Evolutionary conservation across 805 yeast species (phyloP).

Genomic region (Vanderwaltozyma verrucispora): DNA sequence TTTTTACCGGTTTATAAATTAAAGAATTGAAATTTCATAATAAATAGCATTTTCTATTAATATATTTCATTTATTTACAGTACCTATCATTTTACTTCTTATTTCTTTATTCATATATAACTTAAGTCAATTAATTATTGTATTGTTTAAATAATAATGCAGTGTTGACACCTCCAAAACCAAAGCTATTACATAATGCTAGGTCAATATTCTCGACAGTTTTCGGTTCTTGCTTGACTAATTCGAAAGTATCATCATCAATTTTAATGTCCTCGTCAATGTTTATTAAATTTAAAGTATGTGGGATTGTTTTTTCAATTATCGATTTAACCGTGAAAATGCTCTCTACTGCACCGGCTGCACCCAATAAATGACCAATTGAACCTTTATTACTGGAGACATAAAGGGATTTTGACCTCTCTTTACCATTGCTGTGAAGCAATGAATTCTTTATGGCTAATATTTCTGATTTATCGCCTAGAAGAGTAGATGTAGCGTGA

Average conservation of each 20-base stretch:
- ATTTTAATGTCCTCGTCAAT: conserved; percentile 27
- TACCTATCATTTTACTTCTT: too few species aligned
- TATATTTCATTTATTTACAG: too few species aligned
- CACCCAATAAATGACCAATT: conserved; percentile 90
- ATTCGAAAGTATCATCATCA: conserved; percentile 34
- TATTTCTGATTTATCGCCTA: conserved; percentile 88
- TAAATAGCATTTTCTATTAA: neutral
- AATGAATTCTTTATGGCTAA: conserved; percentile 44
- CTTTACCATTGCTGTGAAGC: conserved; percentile 21
- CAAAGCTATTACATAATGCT: conserved; percentile 85
- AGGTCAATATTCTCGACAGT: conserved; percentile 33
- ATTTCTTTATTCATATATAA: neutral
- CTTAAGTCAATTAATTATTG: neutral
- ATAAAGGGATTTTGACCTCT: conserved; percentile 21
- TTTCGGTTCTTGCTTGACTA: conserved; percentile 42
- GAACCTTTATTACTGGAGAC: conserved; percentile 86
- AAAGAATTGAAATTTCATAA: too few species aligned
- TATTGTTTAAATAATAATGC: conserved; percentile 41
- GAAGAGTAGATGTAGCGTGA: conserved; percentile 86
- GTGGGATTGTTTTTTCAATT: conserved; percentile 51
- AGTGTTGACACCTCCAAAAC: conserved; percentile 95
- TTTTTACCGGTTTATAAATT: too few species aligned
- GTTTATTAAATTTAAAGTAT: conserved; percentile 60
- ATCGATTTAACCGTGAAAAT: conserved; percentile 68
- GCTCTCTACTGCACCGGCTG: conserved; percentile 91